These are phyloP conservation scores for Globisporangium emineosum DNA, from an alignment of 352 stramenopile genomes.

Conservation along the genomic window DNA sequence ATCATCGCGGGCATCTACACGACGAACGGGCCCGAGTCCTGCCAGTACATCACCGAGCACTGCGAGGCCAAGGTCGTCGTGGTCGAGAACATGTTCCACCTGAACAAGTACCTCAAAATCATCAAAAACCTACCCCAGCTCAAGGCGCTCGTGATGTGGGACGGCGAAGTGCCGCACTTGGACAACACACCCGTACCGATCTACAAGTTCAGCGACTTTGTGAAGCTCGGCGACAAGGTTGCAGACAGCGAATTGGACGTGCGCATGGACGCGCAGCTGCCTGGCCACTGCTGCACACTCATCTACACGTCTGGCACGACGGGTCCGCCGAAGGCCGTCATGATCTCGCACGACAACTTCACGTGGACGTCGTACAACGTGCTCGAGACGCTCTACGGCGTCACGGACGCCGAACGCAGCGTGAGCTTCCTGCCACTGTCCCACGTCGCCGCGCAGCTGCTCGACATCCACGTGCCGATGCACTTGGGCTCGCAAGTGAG, in stretches of 20 bases:
- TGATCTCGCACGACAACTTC: conserved; percentile 79
- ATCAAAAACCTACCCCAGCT: conserved; percentile 59
- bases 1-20: conserved; percentile 84
- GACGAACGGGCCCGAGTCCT: conserved; percentile 72
- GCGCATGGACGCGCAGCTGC: conserved; percentile 44
- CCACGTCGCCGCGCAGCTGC: conserved; percentile 74
- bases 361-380: conserved; percentile 61
- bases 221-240: conserved; percentile 41
- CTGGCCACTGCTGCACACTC: conserved; percentile 72
- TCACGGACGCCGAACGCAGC: conserved; percentile 51
- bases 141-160: conserved; percentile 76
- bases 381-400: conserved; percentile 45
- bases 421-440: conserved; percentile 84
- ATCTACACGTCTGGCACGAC: conserved; percentile 91
- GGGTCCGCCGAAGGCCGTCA: conserved; percentile 60
- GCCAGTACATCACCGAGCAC: conserved; percentile 79
- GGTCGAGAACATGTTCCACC: conserved; percentile 58
- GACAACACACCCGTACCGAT: conserved; percentile 40
- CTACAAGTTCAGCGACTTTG: conserved; percentile 60
- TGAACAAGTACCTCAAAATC: conserved; percentile 74
- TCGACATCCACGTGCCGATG: conserved; percentile 78
- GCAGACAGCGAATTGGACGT: conserved; percentile 26
- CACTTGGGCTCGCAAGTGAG: conserved; percentile 60
- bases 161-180: conserved; percentile 34
- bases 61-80: conserved; percentile 77